Conservation (phyloP, 1,139 yeast species). For the Suzukiozyma palmioleophila region DNA sequence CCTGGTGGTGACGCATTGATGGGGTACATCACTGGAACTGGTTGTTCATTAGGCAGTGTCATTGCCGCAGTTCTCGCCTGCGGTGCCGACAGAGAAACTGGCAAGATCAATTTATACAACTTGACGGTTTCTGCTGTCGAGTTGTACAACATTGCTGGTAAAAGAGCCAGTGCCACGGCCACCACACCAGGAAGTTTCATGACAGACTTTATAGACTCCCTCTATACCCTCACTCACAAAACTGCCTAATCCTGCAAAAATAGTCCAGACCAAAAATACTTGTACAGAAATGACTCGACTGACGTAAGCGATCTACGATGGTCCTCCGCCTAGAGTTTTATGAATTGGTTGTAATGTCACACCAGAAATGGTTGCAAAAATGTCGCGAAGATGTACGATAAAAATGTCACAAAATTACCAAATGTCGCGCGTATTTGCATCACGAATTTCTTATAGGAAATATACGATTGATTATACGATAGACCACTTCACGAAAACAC, state of each 20-base stretch:
- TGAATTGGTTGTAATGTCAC: too few relatives aligned
- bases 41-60: conserved; percentile 78
- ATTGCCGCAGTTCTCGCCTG: conserved; percentile 61
- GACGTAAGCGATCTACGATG: too few relatives aligned
- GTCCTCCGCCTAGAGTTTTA: too few relatives aligned
- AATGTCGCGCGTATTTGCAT: neutral
- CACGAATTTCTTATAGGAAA: too few relatives aligned
- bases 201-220: conserved; percentile 41
- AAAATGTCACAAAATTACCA: neutral
- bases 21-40: conserved; percentile 83
- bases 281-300: too few relatives aligned
- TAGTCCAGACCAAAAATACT: neutral
- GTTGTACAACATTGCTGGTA: conserved; percentile 65
- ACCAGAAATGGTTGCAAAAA: neutral
- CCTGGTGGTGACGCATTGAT: conserved; percentile 64
- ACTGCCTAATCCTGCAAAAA: neutral
- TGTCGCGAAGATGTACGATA: neutral
- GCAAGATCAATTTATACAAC: conserved; percentile 25
- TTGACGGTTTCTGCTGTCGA: conserved; percentile 59
- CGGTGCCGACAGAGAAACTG: conserved; percentile 12
- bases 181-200: conserved; percentile 52
- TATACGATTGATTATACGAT: too few relatives aligned
- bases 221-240: conserved; percentile 20
- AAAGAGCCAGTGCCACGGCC: conserved; percentile 37
- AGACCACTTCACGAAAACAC: too few relatives aligned